These are phyloP conservation scores for Exserohilum rostratum DNA, from an alignment of 2,329 filamentous ascomycete genomes.

Conservation along the genomic window DNA sequence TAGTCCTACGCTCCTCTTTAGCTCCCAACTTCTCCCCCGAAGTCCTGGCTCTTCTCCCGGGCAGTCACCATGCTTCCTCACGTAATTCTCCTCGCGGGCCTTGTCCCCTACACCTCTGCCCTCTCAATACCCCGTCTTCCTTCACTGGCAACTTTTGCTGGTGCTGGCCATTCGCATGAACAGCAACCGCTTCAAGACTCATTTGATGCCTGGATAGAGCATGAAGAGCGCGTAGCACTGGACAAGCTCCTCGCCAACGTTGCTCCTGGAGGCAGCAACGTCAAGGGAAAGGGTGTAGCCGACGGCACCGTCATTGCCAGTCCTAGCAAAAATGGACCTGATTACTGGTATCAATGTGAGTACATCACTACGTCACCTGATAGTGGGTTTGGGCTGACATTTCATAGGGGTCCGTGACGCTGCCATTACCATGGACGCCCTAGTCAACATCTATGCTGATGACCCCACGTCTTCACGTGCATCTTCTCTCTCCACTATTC, in stretches of 20 bases:
- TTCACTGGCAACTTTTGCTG: conserved; percentile 21
- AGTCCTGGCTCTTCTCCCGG: neutral
- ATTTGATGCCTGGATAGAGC: conserved; percentile 46
- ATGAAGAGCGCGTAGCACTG: conserved; percentile 45
- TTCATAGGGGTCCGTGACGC: conserved; percentile 51
- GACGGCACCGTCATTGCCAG: conserved; percentile 53
- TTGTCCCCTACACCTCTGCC: conserved; percentile 28
- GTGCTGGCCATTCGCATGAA: conserved; percentile 22
- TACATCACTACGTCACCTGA: neutral
- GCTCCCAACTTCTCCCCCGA: neutral
- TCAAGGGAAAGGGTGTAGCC: conserved; percentile 40
- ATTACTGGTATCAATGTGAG: conserved; percentile 55
- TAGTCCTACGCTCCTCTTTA: neutral
- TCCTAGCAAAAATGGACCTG: conserved; percentile 48
- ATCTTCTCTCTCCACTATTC: conserved; percentile 35
- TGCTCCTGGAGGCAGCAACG: conserved; percentile 50
- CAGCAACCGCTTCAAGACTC: conserved; percentile 39
- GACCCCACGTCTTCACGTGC: conserved; percentile 35
- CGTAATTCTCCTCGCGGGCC: conserved; percentile 10
- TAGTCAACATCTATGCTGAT: conserved; percentile 49
- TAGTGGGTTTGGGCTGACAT: neutral
- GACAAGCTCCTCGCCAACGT: conserved; percentile 52
- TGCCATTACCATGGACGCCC: conserved; percentile 51
- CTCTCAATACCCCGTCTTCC: conserved; percentile 38
- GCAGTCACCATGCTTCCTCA: conserved; percentile 14